Evolutionary conservation across 2,329 filamentous ascomycete genomes (phyloP).

Genomic region (Ophiosphaerella narmari): DNA sequence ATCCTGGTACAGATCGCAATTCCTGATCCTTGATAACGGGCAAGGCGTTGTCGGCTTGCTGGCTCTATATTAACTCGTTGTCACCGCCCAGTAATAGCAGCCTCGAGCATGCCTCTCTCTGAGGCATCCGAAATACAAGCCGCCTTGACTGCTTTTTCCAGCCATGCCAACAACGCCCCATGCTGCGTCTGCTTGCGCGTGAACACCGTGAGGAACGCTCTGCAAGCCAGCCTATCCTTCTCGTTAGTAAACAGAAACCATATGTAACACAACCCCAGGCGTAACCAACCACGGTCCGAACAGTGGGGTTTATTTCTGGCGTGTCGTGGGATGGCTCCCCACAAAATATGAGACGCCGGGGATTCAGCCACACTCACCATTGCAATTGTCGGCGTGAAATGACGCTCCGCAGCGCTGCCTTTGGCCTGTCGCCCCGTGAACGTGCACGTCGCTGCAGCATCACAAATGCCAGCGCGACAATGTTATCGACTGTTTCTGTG

Average conservation of each 20-base stretch:
- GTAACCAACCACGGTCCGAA: conserved; percentile 24
- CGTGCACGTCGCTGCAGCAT: conserved; percentile 63
- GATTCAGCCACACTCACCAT: conserved; percentile 58
- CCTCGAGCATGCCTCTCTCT: conserved; percentile 4
- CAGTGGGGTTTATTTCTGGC: conserved; percentile 15
- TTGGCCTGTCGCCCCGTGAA: conserved; percentile 42
- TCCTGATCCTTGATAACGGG: neutral
- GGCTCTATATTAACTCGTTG: neutral
- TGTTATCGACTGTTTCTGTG: conserved; percentile 66
- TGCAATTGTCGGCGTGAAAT: conserved; percentile 64
- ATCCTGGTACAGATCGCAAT: conserved; percentile 8
- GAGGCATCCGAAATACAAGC: conserved; percentile 36
- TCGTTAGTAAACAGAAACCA: conserved; percentile 17
- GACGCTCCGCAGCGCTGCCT: conserved; percentile 45
- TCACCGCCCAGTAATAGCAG: conserved; percentile 11
- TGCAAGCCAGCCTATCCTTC: conserved; percentile 64
- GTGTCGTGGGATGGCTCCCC: conserved; percentile 15
- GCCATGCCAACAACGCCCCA: conserved; percentile 67
- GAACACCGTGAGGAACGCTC: conserved; percentile 73
- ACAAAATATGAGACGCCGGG: conserved; percentile 27
- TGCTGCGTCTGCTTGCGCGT: conserved; percentile 73
- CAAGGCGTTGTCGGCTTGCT: neutral
- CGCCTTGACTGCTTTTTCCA: conserved; percentile 52
- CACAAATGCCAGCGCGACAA: conserved; percentile 67
- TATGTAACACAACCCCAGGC: conserved; percentile 19